Evolutionary conservation across 495 filamentous ascomycete species (phyloP).

Genomic region (Astrocystis sublimbata): DNA sequence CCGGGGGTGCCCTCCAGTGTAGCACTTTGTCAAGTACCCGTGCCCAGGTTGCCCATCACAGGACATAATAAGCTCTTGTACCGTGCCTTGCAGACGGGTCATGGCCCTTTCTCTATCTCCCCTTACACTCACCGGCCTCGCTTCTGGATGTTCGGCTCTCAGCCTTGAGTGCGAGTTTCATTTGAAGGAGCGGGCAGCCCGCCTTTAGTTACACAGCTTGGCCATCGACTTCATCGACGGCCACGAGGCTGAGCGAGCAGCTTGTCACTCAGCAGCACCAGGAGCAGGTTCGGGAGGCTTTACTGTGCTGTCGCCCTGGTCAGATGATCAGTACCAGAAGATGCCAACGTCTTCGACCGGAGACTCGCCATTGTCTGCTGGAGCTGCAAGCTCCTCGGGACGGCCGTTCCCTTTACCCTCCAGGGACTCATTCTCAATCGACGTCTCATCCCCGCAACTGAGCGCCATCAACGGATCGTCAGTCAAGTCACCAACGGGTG

Average conservation of each 20-base stretch:
- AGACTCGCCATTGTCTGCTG: conserved; percentile 51
- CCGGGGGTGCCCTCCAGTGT: neutral
- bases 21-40: neutral
- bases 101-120: conserved; percentile 12
- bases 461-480: conserved; percentile 42
- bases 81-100: conserved; percentile 38
- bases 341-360: conserved; percentile 55
- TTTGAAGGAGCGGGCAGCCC: conserved; percentile 7
- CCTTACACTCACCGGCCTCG: conserved; percentile 14
- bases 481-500: conserved; percentile 52
- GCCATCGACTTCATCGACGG: neutral
- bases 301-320: conserved; percentile 4
- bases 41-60: conserved; percentile 26
- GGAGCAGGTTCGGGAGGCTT: conserved; percentile 15
- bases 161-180: conserved; percentile 32
- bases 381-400: conserved; percentile 37
- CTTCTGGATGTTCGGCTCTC: conserved; percentile 18
- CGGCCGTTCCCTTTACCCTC: conserved; percentile 47
- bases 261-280: neutral
- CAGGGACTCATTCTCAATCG: conserved; percentile 49
- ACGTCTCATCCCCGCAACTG: conserved; percentile 48
- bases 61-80: conserved; percentile 36
- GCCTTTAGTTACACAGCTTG: conserved; percentile 15
- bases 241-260: neutral
- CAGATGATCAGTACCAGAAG: conserved; percentile 13